Evolutionary conservation across 2,329 filamentous ascomycete species (phyloP).

Genomic region (Westerdykella ornata): DNA sequence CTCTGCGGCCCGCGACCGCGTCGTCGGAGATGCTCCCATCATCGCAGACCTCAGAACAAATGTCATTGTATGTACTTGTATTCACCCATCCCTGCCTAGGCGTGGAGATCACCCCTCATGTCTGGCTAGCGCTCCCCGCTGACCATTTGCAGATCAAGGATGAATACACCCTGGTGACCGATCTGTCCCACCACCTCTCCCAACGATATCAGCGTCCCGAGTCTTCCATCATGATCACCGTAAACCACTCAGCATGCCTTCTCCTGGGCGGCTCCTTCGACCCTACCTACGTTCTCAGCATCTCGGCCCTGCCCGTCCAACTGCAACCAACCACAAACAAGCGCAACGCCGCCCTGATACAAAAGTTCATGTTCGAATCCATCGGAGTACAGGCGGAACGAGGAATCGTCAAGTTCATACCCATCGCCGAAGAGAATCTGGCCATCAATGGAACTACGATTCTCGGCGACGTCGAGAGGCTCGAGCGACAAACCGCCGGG

Average conservation of each 20-base stretch:
- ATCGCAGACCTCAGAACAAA: constrained; percentile 46
- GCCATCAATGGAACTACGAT: constrained; percentile 66
- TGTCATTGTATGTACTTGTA: constrained; percentile 42
- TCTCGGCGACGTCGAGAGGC: constrained; percentile 58
- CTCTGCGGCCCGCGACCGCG: constrained; percentile 37
- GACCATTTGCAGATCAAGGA: constrained; percentile 57
- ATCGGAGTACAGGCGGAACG: constrained; percentile 60
- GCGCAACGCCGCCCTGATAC: constrained; percentile 70
- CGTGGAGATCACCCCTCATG: neutral
- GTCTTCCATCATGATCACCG: constrained; percentile 64
- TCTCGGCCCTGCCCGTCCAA: constrained; percentile 62
- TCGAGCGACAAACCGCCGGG: constrained; percentile 43
- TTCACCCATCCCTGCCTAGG: neutral
- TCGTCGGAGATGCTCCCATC: constrained; percentile 43
- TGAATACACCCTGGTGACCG: constrained; percentile 66
- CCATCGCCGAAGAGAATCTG: constrained; percentile 63
- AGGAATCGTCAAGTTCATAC: constrained; percentile 66
- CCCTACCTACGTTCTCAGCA: constrained; percentile 69
- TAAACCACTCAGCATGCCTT: constrained; percentile 70
- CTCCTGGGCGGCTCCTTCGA: constrained; percentile 69
- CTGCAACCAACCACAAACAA: constrained; percentile 71
- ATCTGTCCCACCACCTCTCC: constrained; percentile 66
- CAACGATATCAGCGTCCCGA: constrained; percentile 68
- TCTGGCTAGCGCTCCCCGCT: constrained; percentile 10
- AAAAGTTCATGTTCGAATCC: constrained; percentile 65